These are phyloP conservation scores for Aspergillus funiculosus DNA, from an alignment of 495 filamentous ascomycete species.

Conservation along the genomic window DNA sequence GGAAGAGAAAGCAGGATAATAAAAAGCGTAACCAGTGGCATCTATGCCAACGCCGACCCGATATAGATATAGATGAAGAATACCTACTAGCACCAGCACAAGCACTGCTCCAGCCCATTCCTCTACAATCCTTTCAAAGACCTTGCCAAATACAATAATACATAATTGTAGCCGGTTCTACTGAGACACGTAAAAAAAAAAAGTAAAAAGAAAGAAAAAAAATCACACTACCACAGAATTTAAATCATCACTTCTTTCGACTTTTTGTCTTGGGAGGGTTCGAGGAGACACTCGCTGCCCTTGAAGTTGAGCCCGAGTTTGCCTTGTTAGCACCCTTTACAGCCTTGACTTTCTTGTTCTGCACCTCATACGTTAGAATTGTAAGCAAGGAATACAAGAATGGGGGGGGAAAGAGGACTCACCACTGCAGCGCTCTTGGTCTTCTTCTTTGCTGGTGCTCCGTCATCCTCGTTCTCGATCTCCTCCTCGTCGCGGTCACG, in stretches of 20 bases:
- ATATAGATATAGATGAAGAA: too few relatives aligned
- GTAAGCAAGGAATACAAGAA: constrained; percentile 7
- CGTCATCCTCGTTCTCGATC: constrained; percentile 65
- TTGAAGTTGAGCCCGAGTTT: constrained; percentile 46
- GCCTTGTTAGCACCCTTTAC: constrained; percentile 52
- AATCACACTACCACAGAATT: background rate
- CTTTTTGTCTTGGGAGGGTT: constrained; percentile 44
- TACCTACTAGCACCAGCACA: too few relatives aligned
- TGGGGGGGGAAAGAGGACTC: constrained; percentile 20
- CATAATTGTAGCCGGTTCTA: background rate
- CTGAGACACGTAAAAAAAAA: too few relatives aligned
- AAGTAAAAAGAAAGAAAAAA: background rate
- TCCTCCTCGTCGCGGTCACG: constrained; percentile 72
- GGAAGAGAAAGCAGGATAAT: too few relatives aligned
- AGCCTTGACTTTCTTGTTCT: constrained; percentile 58
- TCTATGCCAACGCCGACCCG: constrained; percentile 13
- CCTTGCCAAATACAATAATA: constrained; percentile 5
- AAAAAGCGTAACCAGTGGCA: constrained; percentile 3
- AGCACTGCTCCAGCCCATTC: too few relatives aligned
- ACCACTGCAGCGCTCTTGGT: constrained; percentile 74
- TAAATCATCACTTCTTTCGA: constrained; percentile 38
- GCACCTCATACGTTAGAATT: constrained; percentile 18
- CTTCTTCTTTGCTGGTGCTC: constrained; percentile 87
- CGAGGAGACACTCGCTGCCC: constrained; percentile 54
- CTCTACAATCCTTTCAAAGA: too few relatives aligned